Conservation (phyloP, 2,329 filamentous ascomycete genomes). For the Akanthomyces lecanii region DNA sequence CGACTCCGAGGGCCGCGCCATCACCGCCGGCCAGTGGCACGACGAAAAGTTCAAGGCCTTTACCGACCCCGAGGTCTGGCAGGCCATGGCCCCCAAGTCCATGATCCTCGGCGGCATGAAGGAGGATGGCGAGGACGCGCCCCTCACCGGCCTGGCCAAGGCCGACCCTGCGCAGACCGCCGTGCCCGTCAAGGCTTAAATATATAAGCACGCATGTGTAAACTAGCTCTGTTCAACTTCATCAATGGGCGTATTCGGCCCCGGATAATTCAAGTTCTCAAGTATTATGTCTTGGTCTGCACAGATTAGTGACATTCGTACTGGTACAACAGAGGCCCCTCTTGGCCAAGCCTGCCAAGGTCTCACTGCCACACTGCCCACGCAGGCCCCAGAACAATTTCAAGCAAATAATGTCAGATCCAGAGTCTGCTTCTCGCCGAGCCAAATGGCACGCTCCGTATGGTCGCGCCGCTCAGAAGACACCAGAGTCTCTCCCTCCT, state of each 20-base stretch:
- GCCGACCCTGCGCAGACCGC: background rate
- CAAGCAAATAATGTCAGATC: background rate
- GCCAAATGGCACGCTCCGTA: slow-evolving; percentile 66
- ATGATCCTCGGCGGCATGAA: slow-evolving; percentile 50
- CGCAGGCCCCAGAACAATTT: background rate
- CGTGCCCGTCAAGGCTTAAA: slow-evolving; percentile 16
- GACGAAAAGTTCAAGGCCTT: slow-evolving; percentile 52
- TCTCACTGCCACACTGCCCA: background rate
- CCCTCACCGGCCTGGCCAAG: slow-evolving; percentile 5
- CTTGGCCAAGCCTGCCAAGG: slow-evolving; percentile 1
- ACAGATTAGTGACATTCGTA: background rate
- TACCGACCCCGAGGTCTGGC: slow-evolving; percentile 38
- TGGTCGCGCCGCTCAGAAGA: slow-evolving; percentile 51
- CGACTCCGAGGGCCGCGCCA: slow-evolving; percentile 49
- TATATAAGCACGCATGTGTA: background rate
- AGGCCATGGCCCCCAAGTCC: slow-evolving; percentile 44
- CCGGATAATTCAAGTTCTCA: background rate
- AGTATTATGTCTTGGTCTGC: background rate
- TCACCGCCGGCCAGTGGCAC: slow-evolving; percentile 52
- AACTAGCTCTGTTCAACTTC: background rate
- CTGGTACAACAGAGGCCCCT: background rate
- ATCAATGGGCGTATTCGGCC: background rate
- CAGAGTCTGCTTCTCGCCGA: slow-evolving; percentile 59
- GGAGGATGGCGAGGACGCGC: slow-evolving; percentile 32
- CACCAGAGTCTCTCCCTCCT: slow-evolving; percentile 28